Percentiles rank a stretch among this genome's conserved stretches.
phyloP scores from a whole-genome alignment of 768 basidiomycete genomes.

The Tylopilus vinaceipallidus region DNA sequence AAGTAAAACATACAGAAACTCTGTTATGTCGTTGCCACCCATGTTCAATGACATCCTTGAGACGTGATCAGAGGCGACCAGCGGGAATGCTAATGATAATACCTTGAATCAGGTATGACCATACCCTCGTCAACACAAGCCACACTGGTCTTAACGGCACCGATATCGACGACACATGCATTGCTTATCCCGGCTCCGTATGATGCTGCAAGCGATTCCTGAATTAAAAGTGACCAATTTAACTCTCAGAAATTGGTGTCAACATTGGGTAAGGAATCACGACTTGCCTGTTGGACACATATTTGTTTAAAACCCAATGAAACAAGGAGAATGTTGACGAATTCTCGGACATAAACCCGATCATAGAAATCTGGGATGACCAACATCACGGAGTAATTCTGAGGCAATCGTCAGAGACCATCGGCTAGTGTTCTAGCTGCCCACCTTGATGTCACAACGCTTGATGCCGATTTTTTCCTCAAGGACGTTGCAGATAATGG shows the following conservation, averaged over 20 bases:
- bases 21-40: slow-evolving; percentile 94
- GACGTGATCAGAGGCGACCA: slow-evolving; percentile 4
- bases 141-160: slow-evolving; percentile 78
- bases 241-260: background rate
- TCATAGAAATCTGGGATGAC: slow-evolving; percentile 94
- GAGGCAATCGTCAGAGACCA: background rate
- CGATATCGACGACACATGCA: slow-evolving; percentile 95
- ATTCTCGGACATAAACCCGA: slow-evolving; percentile 74
- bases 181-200: slow-evolving; percentile 94
- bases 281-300: slow-evolving; percentile 79
- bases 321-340: slow-evolving; percentile 68
- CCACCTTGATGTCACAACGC: slow-evolving; percentile 61
- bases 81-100: slow-evolving; percentile 12
- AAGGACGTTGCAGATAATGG: slow-evolving; percentile 62
- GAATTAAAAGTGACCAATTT: background rate
- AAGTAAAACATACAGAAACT: slow-evolving; percentile 79
- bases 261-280: background rate
- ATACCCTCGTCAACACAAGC: slow-evolving; percentile 95
- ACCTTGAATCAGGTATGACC: slow-evolving; percentile 86
- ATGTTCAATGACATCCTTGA: slow-evolving; percentile 75
- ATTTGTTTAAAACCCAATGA: slow-evolving; percentile 92
- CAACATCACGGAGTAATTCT: slow-evolving; percentile 87
- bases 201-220: slow-evolving; percentile 92
- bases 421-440: slow-evolving; percentile 20
- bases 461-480: slow-evolving; percentile 56